phyloP scores from a whole-genome alignment of 257 asterid species.

The Scutellaria barbata region DNA sequence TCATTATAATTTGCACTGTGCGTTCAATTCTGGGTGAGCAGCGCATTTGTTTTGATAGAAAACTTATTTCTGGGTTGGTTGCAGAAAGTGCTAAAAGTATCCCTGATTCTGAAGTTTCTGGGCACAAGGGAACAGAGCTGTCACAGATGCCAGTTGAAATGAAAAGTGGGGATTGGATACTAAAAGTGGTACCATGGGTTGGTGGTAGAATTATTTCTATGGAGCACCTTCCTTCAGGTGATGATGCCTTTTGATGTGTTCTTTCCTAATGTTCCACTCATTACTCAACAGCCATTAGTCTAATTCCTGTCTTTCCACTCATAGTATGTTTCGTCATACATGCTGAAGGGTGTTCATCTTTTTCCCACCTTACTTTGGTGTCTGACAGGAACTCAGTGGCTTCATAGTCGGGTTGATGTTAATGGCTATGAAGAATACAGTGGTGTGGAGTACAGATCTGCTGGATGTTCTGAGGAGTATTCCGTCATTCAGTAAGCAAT shows the following conservation, averaged over 20 bases:
- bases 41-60: background rate
- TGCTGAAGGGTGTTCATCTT: background rate
- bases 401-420: slow-evolving; percentile 78
- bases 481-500: slow-evolving; percentile 69
- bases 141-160: slow-evolving; percentile 65
- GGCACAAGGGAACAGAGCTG: slow-evolving; percentile 67
- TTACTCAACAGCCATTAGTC: background rate
- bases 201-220: slow-evolving; percentile 91
- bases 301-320: too few relatives aligned
- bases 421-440: slow-evolving; percentile 88
- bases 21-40: too few relatives aligned
- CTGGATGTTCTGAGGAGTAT: slow-evolving; percentile 87
- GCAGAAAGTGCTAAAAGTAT: slow-evolving; percentile 67
- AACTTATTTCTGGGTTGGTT: slow-evolving; percentile 30
- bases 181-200: slow-evolving; percentile 83
- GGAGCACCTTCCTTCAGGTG: slow-evolving; percentile 89
- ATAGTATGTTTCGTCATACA: background rate
- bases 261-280: slow-evolving; percentile 14
- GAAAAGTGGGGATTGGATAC: slow-evolving; percentile 76
- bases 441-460: slow-evolving; percentile 75
- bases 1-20: too few relatives aligned
- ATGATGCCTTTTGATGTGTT: background rate
- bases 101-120: slow-evolving; percentile 63
- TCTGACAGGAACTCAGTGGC: slow-evolving; percentile 86
- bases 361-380: slow-evolving; percentile 15